phyloP scores from a whole-genome alignment of 345 rosid genomes.

The Rhizophora apiculata region DNA sequence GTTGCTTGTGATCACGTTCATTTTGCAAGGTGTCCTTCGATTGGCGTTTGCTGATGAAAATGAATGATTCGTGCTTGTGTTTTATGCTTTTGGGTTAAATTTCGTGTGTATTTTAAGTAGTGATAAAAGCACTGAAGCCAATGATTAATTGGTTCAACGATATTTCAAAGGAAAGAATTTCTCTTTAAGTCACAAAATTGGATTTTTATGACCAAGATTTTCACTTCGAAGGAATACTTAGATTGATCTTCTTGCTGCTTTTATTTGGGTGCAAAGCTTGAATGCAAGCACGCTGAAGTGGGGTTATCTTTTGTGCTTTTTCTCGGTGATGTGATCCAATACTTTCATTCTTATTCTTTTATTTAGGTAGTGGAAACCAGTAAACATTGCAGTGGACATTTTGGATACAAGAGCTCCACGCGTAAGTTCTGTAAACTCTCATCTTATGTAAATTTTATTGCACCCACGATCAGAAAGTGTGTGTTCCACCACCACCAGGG shows the following conservation, averaged over 20 bases:
- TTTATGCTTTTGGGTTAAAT: background rate
- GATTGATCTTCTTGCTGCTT: background rate
- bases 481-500: background rate
- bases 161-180: no score
- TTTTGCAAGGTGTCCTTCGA: background rate
- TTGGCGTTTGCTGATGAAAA: background rate
- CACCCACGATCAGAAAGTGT: background rate
- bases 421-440: slow-evolving; percentile 43
- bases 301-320: background rate
- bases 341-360: background rate
- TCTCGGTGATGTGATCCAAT: background rate
- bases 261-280: background rate
- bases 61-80: background rate
- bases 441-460: background rate
- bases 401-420: slow-evolving; percentile 42
- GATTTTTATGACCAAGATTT: background rate
- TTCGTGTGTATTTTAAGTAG: no score
- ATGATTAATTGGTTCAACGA: no score
- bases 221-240: background rate
- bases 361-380: slow-evolving; percentile 68
- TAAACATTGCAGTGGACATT: slow-evolving; percentile 45
- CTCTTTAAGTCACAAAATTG: no score
- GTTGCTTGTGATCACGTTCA: background rate
- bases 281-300: background rate
- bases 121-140: no score